phyloP scores from a whole-genome alignment of 495 filamentous ascomycete genomes.

The Jackrogersella multiformis region DNA sequence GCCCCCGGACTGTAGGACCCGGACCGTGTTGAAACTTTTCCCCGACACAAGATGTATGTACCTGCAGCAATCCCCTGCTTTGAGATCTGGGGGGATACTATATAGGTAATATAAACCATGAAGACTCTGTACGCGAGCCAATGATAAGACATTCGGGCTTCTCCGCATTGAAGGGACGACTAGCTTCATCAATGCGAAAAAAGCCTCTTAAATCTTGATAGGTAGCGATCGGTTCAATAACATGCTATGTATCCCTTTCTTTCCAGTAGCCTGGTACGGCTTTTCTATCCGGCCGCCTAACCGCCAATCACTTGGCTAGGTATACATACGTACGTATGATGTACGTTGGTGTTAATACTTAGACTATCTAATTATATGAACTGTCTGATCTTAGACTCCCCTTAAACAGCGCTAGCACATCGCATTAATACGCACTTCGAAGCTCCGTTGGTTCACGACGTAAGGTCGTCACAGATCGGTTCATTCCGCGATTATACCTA shows the following conservation, averaged over 20 bases:
- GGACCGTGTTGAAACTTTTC: conserved; percentile 43
- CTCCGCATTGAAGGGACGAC: conserved; percentile 37
- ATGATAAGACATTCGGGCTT: conserved; percentile 17
- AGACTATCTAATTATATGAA: background rate
- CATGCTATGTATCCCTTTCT: conserved; percentile 9
- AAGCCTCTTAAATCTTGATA: conserved; percentile 1
- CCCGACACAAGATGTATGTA: conserved; percentile 41
- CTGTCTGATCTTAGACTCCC: background rate
- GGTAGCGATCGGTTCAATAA: conserved; percentile 13
- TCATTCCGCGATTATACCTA: conserved; percentile 8
- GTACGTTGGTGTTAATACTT: background rate
- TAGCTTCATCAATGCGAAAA: conserved; percentile 30
- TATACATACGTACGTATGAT: conserved; percentile 2
- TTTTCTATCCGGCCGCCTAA: conserved; percentile 12
- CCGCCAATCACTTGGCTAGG: conserved; percentile 7
- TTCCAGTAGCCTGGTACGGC: conserved; percentile 24
- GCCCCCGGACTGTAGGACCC: conserved; percentile 36
- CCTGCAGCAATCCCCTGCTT: conserved; percentile 40
- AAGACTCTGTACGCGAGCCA: conserved; percentile 31
- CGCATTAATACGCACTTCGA: background rate
- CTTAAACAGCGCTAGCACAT: conserved; percentile 3
- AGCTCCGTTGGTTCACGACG: background rate
- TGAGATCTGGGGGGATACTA: conserved; percentile 32
- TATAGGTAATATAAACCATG: conserved; percentile 21
- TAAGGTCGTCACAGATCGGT: background rate